Conservation (phyloP, 1,284 basidiomycete species). For the Marasmius oreades region DNA sequence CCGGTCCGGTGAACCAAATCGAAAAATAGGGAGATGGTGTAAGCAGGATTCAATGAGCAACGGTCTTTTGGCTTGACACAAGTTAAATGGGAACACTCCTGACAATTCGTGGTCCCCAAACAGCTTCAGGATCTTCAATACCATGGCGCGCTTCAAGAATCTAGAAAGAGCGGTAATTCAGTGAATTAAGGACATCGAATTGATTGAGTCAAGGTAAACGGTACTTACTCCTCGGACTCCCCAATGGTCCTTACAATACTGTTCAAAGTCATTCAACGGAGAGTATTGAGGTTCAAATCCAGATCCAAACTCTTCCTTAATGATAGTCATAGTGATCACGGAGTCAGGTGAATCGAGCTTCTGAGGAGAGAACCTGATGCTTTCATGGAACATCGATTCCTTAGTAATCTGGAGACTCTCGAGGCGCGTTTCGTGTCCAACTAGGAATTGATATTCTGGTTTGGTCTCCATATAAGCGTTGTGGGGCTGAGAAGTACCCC, state of each 20-base stretch:
- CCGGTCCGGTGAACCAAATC: too few relatives aligned
- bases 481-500: constrained; percentile 22
- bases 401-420: background rate
- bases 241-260: background rate
- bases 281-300: background rate
- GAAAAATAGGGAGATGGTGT: too few relatives aligned
- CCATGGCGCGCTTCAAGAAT: too few relatives aligned
- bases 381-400: background rate
- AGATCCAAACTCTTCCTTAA: background rate
- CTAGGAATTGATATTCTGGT: background rate
- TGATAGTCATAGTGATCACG: background rate
- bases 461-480: constrained; percentile 14
- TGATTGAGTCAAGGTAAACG: too few relatives aligned
- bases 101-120: too few relatives aligned
- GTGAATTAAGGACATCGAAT: too few relatives aligned
- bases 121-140: too few relatives aligned
- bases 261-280: background rate
- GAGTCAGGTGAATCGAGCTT: background rate
- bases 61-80: too few relatives aligned
- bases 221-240: background rate
- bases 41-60: too few relatives aligned
- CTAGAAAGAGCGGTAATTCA: too few relatives aligned
- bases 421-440: background rate
- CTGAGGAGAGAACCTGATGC: background rate
- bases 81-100: too few relatives aligned